Evolutionary conservation across 139 green algal species (phyloP).

Genomic region (Gonium pectorale): DNA sequence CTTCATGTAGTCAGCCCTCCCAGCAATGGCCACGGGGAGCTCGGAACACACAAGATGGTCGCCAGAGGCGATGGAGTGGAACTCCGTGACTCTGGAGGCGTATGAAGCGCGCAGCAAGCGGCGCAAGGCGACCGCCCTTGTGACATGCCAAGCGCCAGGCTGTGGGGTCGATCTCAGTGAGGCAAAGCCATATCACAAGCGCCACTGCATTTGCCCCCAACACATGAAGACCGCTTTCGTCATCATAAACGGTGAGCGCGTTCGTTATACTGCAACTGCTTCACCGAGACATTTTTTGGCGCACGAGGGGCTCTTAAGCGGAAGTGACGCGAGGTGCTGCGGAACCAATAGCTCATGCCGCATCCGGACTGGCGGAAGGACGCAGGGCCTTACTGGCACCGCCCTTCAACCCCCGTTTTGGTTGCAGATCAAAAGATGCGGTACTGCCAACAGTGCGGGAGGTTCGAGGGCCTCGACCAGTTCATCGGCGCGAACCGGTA

Average conservation of each 20-base stretch:
- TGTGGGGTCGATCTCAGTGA: conserved; percentile 8
- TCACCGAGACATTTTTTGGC: too few species aligned
- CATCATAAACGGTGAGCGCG: conserved; percentile 11
- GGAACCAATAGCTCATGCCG: too few species aligned
- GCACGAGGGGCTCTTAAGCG: too few species aligned
- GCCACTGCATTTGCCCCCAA: conserved; percentile 8
- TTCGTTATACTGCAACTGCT: too few species aligned
- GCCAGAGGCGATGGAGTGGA: too few species aligned
- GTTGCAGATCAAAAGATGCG: conserved; percentile 9
- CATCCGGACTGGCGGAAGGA: too few species aligned
- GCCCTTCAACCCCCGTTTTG: not conserved
- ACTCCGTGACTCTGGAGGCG: conserved; percentile 11
- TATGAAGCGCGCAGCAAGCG: conserved; percentile 16
- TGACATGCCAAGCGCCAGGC: not conserved
- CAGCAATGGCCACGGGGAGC: too few species aligned
- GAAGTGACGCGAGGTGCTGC: too few species aligned
- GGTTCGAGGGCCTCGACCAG: conserved; percentile 12
- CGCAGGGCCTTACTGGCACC: too few species aligned
- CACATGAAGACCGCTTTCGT: conserved; percentile 26
- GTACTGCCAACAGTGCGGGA: conserved; percentile 36
- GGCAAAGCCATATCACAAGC: conserved; percentile 30
- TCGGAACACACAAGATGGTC: too few species aligned
- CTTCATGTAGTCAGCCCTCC: too few species aligned
- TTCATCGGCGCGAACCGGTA: conserved; percentile 25
- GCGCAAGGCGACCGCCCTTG: not conserved